phyloP scores from a whole-genome alignment of 129 eudicot species.

The Deinandra increscens region DNA sequence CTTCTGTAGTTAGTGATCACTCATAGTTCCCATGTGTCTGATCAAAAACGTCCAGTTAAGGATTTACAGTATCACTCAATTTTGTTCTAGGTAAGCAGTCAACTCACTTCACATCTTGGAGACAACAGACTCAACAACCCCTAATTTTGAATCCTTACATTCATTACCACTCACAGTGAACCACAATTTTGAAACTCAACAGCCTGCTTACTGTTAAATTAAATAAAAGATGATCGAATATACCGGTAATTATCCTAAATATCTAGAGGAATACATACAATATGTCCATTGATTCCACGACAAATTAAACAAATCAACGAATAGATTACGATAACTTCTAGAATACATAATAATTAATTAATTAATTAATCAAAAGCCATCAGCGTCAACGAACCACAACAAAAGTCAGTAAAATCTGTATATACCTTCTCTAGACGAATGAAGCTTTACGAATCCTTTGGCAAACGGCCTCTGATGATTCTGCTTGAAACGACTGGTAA shows the following conservation, averaged over 20 bases:
- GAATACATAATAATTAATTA: background rate
- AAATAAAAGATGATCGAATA: background rate
- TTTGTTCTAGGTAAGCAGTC: background rate
- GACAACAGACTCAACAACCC: constrained; percentile 9
- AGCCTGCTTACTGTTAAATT: background rate
- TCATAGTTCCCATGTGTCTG: background rate
- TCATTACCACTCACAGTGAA: background rate
- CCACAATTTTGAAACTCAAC: background rate
- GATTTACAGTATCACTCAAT: constrained; percentile 6
- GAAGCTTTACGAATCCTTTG: constrained; percentile 42
- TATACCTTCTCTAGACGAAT: constrained; percentile 64
- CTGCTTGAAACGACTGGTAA: constrained; percentile 36
- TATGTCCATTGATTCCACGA: background rate
- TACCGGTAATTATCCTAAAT: background rate
- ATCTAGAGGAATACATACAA: background rate
- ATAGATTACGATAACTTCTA: constrained; percentile 14
- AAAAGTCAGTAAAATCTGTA: background rate
- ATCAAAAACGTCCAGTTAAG: background rate
- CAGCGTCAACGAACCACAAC: background rate
- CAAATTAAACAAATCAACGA: constrained; percentile 14
- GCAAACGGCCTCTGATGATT: constrained; percentile 37
- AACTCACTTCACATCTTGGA: background rate
- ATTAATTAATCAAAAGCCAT: background rate
- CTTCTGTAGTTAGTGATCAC: background rate
- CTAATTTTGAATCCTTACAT: background rate